Percentiles rank a stretch among this genome's conserved stretches.
These are phyloP conservation scores for Xylaria sp. DNA, from an alignment of 2,329 filamentous ascomycete species.

Conservation along the genomic window DNA sequence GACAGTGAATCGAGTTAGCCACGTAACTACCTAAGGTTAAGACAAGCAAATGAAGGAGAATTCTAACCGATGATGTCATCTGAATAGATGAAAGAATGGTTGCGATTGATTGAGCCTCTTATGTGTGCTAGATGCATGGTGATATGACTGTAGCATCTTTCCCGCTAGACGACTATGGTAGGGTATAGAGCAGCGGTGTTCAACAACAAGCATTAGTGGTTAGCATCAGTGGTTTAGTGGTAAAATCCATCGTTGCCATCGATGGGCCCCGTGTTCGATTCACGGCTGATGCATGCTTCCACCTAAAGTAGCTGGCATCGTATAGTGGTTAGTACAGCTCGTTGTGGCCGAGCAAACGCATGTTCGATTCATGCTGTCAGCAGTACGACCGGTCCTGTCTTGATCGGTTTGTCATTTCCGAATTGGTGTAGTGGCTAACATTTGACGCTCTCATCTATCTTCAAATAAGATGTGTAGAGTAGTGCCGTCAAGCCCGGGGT, in stretches of 20 bases:
- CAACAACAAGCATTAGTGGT: conserved; percentile 52
- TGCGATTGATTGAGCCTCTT: not conserved
- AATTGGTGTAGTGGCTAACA: conserved; percentile 52
- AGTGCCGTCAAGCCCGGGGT: conserved; percentile 45
- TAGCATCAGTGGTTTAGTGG: conserved; percentile 61
- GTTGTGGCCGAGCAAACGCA: conserved; percentile 15
- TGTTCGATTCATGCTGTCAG: conserved; percentile 14
- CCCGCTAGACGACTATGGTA: not conserved
- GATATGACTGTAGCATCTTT: not conserved
- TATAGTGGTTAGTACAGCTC: conserved; percentile 15
- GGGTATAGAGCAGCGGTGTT: not conserved
- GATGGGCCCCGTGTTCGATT: conserved; percentile 61
- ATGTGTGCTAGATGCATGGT: not conserved
- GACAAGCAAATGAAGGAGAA: not conserved
- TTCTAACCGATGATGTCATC: not conserved
- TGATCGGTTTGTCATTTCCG: conserved; percentile 35
- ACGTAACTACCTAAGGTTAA: not conserved
- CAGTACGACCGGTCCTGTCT: not conserved
- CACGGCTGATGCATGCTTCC: conserved; percentile 52
- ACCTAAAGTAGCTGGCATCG: conserved; percentile 3
- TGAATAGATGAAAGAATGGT: not conserved
- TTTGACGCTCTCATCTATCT: conserved; percentile 48
- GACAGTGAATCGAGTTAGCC: not conserved
- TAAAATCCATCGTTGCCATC: conserved; percentile 65
- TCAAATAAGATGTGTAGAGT: not conserved